Percentiles rank a stretch among this genome's conserved stretches.
These are phyloP conservation scores for Lolium rigidum DNA, from an alignment of 176 grass and related monocot species.

Conservation along the genomic window DNA sequence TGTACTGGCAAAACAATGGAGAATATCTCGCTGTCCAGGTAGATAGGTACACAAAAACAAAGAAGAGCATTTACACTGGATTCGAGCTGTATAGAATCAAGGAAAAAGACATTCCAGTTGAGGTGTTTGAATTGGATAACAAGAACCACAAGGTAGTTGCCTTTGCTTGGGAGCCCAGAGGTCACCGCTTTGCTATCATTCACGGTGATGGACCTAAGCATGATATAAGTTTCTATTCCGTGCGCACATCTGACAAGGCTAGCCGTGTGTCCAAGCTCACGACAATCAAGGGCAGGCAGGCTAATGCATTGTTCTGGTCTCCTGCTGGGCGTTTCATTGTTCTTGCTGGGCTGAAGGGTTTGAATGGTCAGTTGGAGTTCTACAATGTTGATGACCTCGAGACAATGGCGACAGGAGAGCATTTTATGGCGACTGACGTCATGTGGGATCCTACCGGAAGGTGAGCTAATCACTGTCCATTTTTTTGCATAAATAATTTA, in stretches of 20 bases:
- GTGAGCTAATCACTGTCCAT: constrained; percentile 40
- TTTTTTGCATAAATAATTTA: neutral
- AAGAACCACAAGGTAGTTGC: constrained; percentile 95
- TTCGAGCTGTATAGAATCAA: constrained; percentile 95
- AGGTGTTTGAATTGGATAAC: constrained; percentile 91
- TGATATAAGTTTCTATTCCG: constrained; percentile 85
- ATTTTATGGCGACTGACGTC: constrained; percentile 91
- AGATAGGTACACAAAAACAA: constrained; percentile 92
- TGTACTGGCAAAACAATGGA: constrained; percentile 93
- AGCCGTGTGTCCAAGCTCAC: constrained; percentile 77
- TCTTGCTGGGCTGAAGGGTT: constrained; percentile 89
- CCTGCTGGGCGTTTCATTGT: constrained; percentile 78
- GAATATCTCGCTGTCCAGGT: constrained; percentile 95
- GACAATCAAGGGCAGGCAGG: constrained; percentile 86
- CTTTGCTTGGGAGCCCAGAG: constrained; percentile 95
- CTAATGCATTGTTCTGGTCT: constrained; percentile 86
- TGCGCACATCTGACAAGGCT: constrained; percentile 64
- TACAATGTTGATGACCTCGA: constrained; percentile 96
- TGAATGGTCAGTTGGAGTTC: constrained; percentile 91
- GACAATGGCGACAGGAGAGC: constrained; percentile 88
- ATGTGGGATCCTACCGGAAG: constrained; percentile 96
- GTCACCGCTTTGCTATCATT: constrained; percentile 88
- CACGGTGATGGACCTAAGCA: constrained; percentile 83
- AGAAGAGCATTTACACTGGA: constrained; percentile 86
- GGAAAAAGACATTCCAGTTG: constrained; percentile 93